phyloP scores from a whole-genome alignment of 805 yeast species.

The Kuraishia hungarica region DNA sequence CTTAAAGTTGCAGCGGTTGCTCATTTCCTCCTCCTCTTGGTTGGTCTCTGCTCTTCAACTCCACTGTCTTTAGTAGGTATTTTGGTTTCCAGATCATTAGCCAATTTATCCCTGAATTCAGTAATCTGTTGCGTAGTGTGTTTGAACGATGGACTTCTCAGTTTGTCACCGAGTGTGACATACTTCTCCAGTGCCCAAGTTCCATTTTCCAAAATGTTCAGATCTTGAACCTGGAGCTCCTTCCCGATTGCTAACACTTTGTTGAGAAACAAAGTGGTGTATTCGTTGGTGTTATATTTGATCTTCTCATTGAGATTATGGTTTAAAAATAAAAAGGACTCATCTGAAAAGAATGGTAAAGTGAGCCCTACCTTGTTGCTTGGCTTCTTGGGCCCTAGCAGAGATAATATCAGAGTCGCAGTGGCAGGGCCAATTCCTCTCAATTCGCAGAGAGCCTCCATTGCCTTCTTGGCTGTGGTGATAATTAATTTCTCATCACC shows the following conservation, averaged over 20 bases:
- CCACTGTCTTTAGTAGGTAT: background rate
- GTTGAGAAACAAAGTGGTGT: conserved; percentile 25
- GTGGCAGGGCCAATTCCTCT: conserved; percentile 46
- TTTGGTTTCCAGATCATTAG: background rate
- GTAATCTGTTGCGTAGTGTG: background rate
- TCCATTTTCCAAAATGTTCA: conserved; percentile 5
- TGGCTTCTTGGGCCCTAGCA: conserved; percentile 13
- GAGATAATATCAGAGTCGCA: conserved; percentile 32
- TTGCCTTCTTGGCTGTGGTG: conserved; percentile 14
- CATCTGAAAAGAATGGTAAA: conserved; percentile 43
- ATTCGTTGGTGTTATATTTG: conserved; percentile 34
- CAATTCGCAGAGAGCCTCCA: conserved; percentile 26
- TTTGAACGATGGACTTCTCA: background rate
- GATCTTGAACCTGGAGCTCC: background rate
- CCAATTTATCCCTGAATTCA: background rate
- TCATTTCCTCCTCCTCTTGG: background rate
- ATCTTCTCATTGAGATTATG: conserved; percentile 20
- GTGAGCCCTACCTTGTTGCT: conserved; percentile 12
- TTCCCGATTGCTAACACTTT: conserved; percentile 1
- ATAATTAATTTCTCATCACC: conserved; percentile 11
- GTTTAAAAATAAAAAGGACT: conserved; percentile 28
- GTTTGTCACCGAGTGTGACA: background rate
- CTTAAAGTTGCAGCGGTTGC: background rate
- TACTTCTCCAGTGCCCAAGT: conserved; percentile 6
- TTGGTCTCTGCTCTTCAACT: conserved; percentile 1